Percentiles rank a stretch among this genome's conserved stretches.
Conservation (phyloP, 2,329 filamentous ascomycete species). For the Botrytis squamosa region DNA sequence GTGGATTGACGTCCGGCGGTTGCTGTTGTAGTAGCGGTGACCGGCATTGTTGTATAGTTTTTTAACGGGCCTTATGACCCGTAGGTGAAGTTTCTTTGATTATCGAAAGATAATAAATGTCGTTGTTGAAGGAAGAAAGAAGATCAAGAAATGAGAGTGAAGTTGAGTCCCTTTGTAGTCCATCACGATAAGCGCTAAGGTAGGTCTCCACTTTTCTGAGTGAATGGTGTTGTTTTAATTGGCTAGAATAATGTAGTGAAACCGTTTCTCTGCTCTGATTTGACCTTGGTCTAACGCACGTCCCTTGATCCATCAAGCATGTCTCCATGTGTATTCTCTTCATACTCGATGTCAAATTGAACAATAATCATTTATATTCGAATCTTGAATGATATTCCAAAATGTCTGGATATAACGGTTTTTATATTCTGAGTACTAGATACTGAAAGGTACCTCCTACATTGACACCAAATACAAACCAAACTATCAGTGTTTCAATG, state of each 20-base stretch:
- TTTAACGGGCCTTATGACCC: conserved; percentile 32
- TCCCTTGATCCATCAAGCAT: not conserved
- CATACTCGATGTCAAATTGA: not conserved
- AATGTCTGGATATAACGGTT: too few species aligned
- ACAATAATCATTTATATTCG: not conserved
- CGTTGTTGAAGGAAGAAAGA: not conserved
- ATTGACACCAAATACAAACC: not conserved
- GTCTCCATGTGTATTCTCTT: not conserved
- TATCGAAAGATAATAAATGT: conserved; percentile 7
- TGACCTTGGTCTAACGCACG: not conserved
- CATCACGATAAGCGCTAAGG: not conserved
- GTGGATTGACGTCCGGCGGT: conserved; percentile 9
- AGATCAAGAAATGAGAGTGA: not conserved
- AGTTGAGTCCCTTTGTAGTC: conserved; percentile 11
- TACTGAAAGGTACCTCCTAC: not conserved
- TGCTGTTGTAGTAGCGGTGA: conserved; percentile 22
- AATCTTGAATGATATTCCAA: too few species aligned
- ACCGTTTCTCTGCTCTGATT: not conserved
- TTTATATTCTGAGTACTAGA: too few species aligned
- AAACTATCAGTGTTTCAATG: not conserved
- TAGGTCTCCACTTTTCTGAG: not conserved
- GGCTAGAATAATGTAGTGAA: not conserved
- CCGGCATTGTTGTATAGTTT: conserved; percentile 30
- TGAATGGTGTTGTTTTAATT: not conserved
- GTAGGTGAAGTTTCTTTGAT: conserved; percentile 13